Evolutionary conservation across 305 asterid species (phyloP).

Genomic region (Solanum hybrid): DNA sequence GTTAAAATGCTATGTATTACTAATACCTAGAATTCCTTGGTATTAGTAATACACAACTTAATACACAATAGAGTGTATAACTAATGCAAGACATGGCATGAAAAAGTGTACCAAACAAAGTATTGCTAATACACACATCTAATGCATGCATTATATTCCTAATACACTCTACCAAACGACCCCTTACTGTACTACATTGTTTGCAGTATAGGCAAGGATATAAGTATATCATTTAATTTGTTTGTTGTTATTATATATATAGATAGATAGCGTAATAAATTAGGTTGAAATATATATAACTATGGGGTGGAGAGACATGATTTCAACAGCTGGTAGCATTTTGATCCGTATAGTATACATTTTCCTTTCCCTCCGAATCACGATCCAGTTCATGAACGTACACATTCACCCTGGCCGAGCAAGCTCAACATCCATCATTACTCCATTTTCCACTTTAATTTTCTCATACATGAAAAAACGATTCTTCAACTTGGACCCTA

Average conservation of each 20-base stretch:
- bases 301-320: slow-evolving; percentile 50
- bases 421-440: slow-evolving; percentile 21
- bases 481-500: no score
- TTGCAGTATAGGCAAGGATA: neutral
- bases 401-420: slow-evolving; percentile 2
- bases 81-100: no score
- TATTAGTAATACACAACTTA: no score
- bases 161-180: no score
- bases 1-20: no score
- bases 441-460: slow-evolving; percentile 30
- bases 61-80: no score
- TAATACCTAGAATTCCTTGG: no score
- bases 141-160: no score
- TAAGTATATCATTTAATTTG: neutral
- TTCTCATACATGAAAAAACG: no score
- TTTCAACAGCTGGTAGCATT: slow-evolving; percentile 45
- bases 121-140: no score
- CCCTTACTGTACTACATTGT: neutral
- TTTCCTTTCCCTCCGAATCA: slow-evolving; percentile 47
- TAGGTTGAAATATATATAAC: neutral
- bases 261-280: neutral
- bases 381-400: slow-evolving; percentile 37
- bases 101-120: no score
- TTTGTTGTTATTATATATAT: neutral
- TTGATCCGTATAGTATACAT: neutral